Conservation (phyloP, 306 rosid species). For the Pueraria montana region DNA sequence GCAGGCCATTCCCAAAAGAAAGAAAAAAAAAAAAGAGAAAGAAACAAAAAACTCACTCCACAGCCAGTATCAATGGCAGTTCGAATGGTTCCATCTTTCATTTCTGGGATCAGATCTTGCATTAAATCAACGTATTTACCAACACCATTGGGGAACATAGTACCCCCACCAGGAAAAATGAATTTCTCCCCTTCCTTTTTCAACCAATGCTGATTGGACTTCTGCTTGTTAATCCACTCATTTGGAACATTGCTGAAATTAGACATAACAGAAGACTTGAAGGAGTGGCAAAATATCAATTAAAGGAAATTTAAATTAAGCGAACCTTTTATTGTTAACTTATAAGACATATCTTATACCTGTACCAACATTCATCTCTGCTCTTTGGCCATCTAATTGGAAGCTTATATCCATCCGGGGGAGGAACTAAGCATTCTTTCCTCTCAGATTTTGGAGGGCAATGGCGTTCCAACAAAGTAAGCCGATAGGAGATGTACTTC, state of each 20-base stretch:
- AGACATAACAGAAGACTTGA: conserved; percentile 32
- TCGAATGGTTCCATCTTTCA: conserved; percentile 92
- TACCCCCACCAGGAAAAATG: conserved; percentile 97
- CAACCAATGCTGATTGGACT: conserved; percentile 96
- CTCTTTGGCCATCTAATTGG: conserved; percentile 98
- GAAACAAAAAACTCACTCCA: conserved; percentile 81
- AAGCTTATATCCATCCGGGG: conserved; percentile 90
- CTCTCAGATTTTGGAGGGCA: conserved; percentile 90
- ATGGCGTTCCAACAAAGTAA: conserved; percentile 89
- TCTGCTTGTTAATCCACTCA: conserved; percentile 95
- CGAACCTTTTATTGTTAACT: conserved; percentile 2
- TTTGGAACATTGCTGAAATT: conserved; percentile 91
- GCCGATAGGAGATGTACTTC: conserved; percentile 80
- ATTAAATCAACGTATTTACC: conserved; percentile 86
- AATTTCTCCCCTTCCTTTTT: conserved; percentile 96
- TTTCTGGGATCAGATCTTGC: conserved; percentile 91
- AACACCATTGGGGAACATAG: conserved; percentile 97
- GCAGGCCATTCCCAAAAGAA: neutral
- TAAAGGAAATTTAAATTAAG: conserved; percentile 28
- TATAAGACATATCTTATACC: conserved; percentile 57
- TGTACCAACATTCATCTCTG: conserved; percentile 97
- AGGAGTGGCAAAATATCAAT: conserved; percentile 7
- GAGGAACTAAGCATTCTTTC: conserved; percentile 92
- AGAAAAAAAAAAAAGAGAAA: neutral
- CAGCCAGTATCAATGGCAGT: conserved; percentile 99